These are phyloP conservation scores for Dendrothele bispora DNA, from an alignment of 768 basidiomycete genomes.

Conservation along the genomic window DNA sequence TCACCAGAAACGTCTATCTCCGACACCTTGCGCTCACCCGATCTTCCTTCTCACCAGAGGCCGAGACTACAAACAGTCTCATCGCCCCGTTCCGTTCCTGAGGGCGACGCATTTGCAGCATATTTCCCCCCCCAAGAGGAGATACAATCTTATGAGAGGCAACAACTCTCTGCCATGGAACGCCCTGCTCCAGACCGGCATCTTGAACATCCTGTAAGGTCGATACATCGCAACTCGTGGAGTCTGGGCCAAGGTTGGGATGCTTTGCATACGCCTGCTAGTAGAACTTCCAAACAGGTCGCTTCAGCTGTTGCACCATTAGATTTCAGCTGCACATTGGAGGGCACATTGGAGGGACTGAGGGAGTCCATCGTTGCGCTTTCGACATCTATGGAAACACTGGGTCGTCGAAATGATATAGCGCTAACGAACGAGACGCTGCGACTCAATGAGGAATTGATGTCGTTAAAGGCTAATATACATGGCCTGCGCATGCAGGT, in stretches of 20 bases:
- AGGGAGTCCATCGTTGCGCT: slow-evolving; percentile 60
- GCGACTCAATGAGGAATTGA: slow-evolving; percentile 72
- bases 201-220: background rate
- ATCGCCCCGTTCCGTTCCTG: background rate
- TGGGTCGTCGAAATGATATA: slow-evolving; percentile 64
- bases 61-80: slow-evolving; percentile 20
- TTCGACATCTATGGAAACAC: slow-evolving; percentile 59
- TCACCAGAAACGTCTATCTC: slow-evolving; percentile 14
- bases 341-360: slow-evolving; percentile 58
- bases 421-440: slow-evolving; percentile 70
- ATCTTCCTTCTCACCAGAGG: slow-evolving; percentile 23
- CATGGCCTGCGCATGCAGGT: slow-evolving; percentile 84
- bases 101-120: slow-evolving; percentile 14
- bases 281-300: slow-evolving; percentile 1
- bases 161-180: background rate
- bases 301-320: slow-evolving; percentile 65
- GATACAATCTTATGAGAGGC: background rate
- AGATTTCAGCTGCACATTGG: slow-evolving; percentile 59
- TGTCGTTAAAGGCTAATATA: slow-evolving; percentile 63
- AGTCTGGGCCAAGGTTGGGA: slow-evolving; percentile 8
- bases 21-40: slow-evolving; percentile 21
- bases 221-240: background rate
- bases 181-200: background rate
- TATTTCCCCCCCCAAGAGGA: slow-evolving; percentile 16
- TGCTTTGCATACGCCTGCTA: background rate